Conservation (phyloP, 2,329 filamentous ascomycete genomes). For the Venturia pyrina region DNA sequence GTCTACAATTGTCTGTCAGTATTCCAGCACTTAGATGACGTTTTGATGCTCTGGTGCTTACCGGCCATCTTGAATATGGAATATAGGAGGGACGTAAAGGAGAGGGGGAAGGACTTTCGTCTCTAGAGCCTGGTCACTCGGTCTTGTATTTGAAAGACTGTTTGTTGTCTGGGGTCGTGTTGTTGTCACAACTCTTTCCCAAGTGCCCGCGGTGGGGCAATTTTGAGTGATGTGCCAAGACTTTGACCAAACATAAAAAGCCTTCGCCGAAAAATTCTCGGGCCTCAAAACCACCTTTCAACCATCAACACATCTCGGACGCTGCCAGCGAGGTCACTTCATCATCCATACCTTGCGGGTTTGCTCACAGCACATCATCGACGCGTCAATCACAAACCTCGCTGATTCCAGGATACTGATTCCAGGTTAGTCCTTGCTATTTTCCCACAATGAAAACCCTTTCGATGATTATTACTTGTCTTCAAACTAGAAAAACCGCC, state of each 20-base stretch:
- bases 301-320: background rate
- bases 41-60: background rate
- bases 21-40: background rate
- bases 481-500: slow-evolving; percentile 7
- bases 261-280: background rate
- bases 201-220: background rate
- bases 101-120: background rate
- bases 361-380: background rate
- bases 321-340: background rate
- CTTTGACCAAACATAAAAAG: background rate
- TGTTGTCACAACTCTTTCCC: background rate
- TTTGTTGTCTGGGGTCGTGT: background rate
- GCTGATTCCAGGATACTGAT: background rate
- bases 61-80: background rate
- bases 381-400: background rate
- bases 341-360: background rate
- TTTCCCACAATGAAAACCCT: background rate
- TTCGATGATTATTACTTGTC: slow-evolving; percentile 8
- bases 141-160: background rate
- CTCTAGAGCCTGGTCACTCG: background rate
- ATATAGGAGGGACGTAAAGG: background rate
- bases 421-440: slow-evolving; percentile 3
- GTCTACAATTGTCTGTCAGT: background rate
- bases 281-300: background rate
- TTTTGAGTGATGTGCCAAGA: background rate